phyloP scores from a whole-genome alignment of 2,329 filamentous ascomycete genomes.

The Plectosphaerella plurivora region DNA sequence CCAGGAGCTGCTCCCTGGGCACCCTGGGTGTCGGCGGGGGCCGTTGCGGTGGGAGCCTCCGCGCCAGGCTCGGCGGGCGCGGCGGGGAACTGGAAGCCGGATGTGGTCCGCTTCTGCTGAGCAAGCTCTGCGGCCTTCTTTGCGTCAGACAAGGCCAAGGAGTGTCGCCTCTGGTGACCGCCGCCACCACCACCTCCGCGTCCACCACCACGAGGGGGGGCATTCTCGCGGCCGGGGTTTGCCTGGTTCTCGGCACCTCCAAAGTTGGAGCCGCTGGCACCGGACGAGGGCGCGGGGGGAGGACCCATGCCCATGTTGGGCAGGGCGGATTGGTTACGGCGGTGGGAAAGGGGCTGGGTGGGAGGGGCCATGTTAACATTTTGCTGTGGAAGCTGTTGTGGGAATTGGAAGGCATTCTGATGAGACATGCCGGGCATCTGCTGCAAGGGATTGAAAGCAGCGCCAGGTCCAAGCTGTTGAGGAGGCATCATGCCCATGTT shows the following conservation, averaged over 20 bases:
- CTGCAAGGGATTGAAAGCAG: constrained; percentile 73
- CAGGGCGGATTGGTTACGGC: constrained; percentile 95
- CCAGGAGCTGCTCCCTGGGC: constrained; percentile 33
- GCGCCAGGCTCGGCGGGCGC: constrained; percentile 58
- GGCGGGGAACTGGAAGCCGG: constrained; percentile 87
- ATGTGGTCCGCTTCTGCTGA: constrained; percentile 92
- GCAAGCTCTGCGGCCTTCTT: constrained; percentile 97
- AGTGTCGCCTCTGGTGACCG: constrained; percentile 92
- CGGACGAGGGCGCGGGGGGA: constrained; percentile 87
- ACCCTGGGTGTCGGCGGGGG: constrained; percentile 29
- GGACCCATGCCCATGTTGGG: constrained; percentile 88
- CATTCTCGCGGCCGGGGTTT: constrained; percentile 61
- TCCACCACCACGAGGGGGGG: constrained; percentile 35
- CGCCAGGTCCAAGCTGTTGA: constrained; percentile 67
- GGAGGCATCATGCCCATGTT: constrained; percentile 94
- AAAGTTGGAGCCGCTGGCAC: constrained; percentile 74
- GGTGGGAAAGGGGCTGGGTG: constrained; percentile 78
- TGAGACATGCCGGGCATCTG: constrained; percentile 74
- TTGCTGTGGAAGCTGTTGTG: constrained; percentile 69
- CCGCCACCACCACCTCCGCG: constrained; percentile 65
- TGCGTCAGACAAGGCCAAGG: constrained; percentile 87
- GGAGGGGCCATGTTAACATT: constrained; percentile 71
- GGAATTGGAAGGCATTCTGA: constrained; percentile 86
- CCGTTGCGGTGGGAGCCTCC: constrained; percentile 28
- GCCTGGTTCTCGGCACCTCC: constrained; percentile 67